Evolutionary conservation across 768 basidiomycete species (phyloP).

Genomic region (Boletus tomentosulus): DNA sequence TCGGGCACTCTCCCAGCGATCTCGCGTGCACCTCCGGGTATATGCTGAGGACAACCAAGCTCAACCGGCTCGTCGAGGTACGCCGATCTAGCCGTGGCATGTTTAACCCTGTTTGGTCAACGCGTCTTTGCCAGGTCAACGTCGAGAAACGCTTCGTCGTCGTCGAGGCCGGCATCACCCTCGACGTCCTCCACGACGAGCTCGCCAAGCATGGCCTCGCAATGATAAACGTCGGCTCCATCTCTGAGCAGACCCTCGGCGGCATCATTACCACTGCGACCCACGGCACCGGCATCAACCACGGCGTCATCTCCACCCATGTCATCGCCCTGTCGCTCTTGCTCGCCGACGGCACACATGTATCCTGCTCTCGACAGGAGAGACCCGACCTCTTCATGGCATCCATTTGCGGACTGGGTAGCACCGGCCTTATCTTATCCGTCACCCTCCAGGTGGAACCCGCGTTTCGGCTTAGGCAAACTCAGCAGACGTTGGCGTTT

Average conservation of each 20-base stretch:
- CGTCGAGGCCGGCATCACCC: constrained; percentile 75
- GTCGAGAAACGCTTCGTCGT: constrained; percentile 59
- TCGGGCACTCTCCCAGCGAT: constrained; percentile 93
- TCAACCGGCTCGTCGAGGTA: constrained; percentile 77
- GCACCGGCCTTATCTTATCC: constrained; percentile 81
- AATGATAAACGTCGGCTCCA: constrained; percentile 90
- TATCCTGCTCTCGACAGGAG: constrained; percentile 60
- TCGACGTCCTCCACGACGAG: constrained; percentile 65
- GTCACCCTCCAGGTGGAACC: constrained; percentile 77
- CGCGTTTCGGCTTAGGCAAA: constrained; percentile 77
- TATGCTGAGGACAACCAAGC: constrained; percentile 75
- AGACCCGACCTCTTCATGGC: constrained; percentile 80
- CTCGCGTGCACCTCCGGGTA: constrained; percentile 85
- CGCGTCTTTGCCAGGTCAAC: constrained; percentile 52
- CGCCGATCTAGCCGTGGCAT: constrained; percentile 29
- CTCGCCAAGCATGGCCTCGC: constrained; percentile 70
- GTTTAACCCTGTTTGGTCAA: constrained; percentile 11
- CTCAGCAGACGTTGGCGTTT: constrained; percentile 58
- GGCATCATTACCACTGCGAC: constrained; percentile 93
- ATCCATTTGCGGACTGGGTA: constrained; percentile 85
- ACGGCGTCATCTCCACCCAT: constrained; percentile 76
- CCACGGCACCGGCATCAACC: constrained; percentile 84
- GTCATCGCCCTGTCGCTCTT: constrained; percentile 74
- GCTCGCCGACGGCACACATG: constrained; percentile 68
- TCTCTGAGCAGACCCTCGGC: constrained; percentile 92